Evolutionary conservation across 495 filamentous ascomycete species (phyloP).

Genomic region (Neurospora sp.): DNA sequence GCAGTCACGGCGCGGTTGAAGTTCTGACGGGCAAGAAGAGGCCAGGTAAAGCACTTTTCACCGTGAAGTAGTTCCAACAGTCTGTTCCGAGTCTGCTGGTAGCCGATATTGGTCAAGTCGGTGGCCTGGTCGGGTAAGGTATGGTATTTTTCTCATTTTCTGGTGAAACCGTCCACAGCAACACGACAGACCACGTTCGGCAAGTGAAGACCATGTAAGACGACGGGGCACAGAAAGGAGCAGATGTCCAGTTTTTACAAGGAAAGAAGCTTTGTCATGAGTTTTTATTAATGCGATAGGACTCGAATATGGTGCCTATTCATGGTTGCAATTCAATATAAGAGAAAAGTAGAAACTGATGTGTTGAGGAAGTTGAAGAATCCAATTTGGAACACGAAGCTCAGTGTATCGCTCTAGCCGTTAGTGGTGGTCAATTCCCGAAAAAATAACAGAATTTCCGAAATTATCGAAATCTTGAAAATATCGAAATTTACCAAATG

Average conservation of each 20-base stretch:
- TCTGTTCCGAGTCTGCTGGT: not conserved
- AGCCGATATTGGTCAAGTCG: not conserved
- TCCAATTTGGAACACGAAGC: not conserved
- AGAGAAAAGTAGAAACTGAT: not conserved
- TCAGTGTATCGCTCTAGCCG: not conserved
- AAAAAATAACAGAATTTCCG: no score
- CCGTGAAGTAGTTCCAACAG: not conserved
- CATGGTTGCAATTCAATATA: not conserved
- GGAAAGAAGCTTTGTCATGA: not conserved
- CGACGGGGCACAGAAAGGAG: not conserved
- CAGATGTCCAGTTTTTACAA: not conserved
- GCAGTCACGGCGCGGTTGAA: not conserved
- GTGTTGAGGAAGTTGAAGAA: not conserved
- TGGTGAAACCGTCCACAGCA: not conserved
- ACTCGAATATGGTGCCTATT: not conserved
- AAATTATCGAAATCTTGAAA: no score
- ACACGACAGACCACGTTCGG: not conserved
- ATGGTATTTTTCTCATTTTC: not conserved
- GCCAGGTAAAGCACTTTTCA: not conserved
- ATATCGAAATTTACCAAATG: no score
- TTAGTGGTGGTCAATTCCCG: no score
- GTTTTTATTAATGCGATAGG: not conserved
- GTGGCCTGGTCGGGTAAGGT: not conserved
- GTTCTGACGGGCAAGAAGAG: not conserved
- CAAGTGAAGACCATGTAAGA: not conserved